These are phyloP conservation scores for Craterostigma plantagineum DNA, from an alignment of 257 asterid genomes.

Conservation along the genomic window DNA sequence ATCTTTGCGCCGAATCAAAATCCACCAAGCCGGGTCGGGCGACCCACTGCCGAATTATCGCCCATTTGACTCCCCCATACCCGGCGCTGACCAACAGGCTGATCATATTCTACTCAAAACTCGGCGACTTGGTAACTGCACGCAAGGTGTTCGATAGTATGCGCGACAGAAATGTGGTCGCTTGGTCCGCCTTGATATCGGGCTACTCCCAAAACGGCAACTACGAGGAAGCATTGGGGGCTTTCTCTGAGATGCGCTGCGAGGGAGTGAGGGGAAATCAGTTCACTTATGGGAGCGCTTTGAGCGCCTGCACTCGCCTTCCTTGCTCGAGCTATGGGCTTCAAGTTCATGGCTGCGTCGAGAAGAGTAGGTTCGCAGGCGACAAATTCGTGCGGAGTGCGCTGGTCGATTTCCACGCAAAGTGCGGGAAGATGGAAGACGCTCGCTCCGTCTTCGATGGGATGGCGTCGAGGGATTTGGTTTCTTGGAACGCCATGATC, in stretches of 20 bases:
- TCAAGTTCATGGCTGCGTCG: constrained; percentile 33
- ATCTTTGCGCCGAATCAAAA: constrained; percentile 18
- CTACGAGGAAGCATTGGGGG: constrained; percentile 19
- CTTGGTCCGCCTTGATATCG: constrained; percentile 46
- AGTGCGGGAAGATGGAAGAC: constrained; percentile 37
- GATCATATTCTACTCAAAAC: constrained; percentile 26
- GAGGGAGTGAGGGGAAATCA: constrained; percentile 37
- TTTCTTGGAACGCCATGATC: constrained; percentile 46
- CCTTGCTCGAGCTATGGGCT: constrained; percentile 21
- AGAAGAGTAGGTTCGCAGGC: constrained; percentile 23
- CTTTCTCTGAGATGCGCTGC: constrained; percentile 23
- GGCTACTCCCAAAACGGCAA: constrained; percentile 26
- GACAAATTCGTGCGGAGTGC: constrained; percentile 46
- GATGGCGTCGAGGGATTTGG: constrained; percentile 31
- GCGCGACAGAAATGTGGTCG: constrained; percentile 24
- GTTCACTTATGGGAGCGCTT: constrained; percentile 37
- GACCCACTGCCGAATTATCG: constrained; percentile 22
- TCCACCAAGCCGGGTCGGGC: constrained; percentile 16
- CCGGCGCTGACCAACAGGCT: constrained; percentile 22
- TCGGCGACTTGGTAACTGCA: constrained; percentile 18
- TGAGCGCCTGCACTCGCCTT: constrained; percentile 28
- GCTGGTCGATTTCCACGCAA: constrained; percentile 34
- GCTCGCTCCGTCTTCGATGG: constrained; percentile 24
- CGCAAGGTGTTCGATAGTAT: constrained; percentile 24
- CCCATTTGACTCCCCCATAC: constrained; percentile 14